Evolutionary conservation across 495 filamentous ascomycete genomes (phyloP).

Genomic region (Podospora appendiculata): DNA sequence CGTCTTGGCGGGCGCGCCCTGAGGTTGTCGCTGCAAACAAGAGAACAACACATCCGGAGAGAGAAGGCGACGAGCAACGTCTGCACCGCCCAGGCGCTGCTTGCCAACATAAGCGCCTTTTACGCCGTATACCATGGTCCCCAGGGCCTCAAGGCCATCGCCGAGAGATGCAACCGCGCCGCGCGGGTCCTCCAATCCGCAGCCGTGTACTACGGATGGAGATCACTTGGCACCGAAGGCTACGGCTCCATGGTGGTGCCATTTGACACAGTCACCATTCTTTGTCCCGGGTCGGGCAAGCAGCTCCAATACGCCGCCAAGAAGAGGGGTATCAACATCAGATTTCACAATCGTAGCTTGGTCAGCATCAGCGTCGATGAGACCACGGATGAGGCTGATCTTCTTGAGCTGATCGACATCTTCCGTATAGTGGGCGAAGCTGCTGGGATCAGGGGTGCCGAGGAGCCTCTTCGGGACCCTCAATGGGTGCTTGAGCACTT

Average conservation of each 20-base stretch:
- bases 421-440: constrained; percentile 5
- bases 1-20: constrained; percentile 78
- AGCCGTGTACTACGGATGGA: constrained; percentile 57
- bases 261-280: constrained; percentile 79
- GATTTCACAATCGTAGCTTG: constrained; percentile 11
- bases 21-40: constrained; percentile 82
- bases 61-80: constrained; percentile 99
- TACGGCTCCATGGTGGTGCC: constrained; percentile 46
- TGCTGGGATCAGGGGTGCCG: not conserved
- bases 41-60: constrained; percentile 94
- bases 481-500: constrained; percentile 19
- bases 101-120: constrained; percentile 96
- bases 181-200: constrained; percentile 63
- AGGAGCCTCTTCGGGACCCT: not conserved
- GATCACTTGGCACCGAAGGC: constrained; percentile 49
- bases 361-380: constrained; percentile 38
- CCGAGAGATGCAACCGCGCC: constrained; percentile 63
- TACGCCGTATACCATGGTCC: constrained; percentile 98
- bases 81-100: constrained; percentile 89
- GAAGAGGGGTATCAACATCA: constrained; percentile 16
- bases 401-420: constrained; percentile 20
- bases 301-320: constrained; percentile 5
- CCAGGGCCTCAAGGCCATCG: constrained; percentile 74
- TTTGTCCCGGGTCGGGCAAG: constrained; percentile 17
- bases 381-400: constrained; percentile 23